phyloP scores from a whole-genome alignment of 306 rosid genomes.

The Prunus fruticosa region DNA sequence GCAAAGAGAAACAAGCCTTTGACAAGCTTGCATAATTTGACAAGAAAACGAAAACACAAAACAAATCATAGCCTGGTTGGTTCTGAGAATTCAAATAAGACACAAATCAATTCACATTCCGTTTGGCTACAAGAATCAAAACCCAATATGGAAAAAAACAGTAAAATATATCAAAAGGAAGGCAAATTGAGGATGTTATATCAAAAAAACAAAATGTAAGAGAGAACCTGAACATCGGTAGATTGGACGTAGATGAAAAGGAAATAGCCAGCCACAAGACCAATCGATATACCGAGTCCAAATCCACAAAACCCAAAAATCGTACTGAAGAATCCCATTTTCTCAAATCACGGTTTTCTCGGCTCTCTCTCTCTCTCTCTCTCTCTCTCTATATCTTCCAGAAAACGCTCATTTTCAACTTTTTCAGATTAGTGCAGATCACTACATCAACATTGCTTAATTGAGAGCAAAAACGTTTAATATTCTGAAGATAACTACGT shows the following conservation, averaged over 20 bases:
- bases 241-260: constrained; percentile 73
- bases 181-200: not conserved
- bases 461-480: not conserved
- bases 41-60: not conserved
- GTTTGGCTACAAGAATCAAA: not conserved
- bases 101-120: not conserved
- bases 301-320: constrained; percentile 73
- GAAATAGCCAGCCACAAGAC: constrained; percentile 73
- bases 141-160: not conserved
- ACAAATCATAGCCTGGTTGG: not conserved
- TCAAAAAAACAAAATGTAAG: not conserved
- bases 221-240: constrained; percentile 53
- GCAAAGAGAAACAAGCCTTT: not conserved
- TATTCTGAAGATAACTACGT: not conserved
- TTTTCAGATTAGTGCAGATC: not conserved
- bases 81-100: not conserved
- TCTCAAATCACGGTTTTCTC: constrained; percentile 30
- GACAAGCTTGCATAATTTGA: too few relatives aligned
- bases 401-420: not conserved
- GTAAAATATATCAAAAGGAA: not conserved
- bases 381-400: constrained; percentile 10
- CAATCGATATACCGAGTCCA: constrained; percentile 74
- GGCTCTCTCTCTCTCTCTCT: not conserved
- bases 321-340: constrained; percentile 77
- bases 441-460: not conserved